Base-by-base conservation (phyloP, 768 basidiomycete genomes). In the Suillus variegatus region DNA sequence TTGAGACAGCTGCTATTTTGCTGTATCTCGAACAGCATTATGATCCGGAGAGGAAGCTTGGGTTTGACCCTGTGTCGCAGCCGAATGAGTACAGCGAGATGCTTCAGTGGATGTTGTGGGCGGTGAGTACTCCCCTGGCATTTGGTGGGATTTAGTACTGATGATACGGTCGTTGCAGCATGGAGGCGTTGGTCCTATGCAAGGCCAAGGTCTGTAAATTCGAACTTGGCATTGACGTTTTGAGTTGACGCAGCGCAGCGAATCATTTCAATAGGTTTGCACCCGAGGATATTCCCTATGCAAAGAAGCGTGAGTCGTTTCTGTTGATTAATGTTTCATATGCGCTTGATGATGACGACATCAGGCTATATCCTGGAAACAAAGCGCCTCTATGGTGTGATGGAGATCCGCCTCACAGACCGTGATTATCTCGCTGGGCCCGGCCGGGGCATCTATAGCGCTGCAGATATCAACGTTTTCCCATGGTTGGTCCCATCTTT, bases 101-200 rank as follows among this genome's bases (percentile, higher is more conserved):
- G 62, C 55, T 82, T 60, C 81, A 81, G 69, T 85, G 82, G 84
- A 79, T 85, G 43, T 80, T 84, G 67, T 85, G 82, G 72, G 77
- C 78, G 52, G 72, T 51, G 66, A 72, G 47, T 61, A 4, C 14
- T 12, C 41, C 16, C 1, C 2, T 10, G 28, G n/a, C 3, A 2
- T 4, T 35, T 57, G 52, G 14, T 22, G n/a, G 36, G 52, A 40
- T 49, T 1, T n/a, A 9, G 32, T 47, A n/a, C 4, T 28, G 25
- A 43, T 43, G 12, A 20, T 1, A 3, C 6, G 18, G 47, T 40
- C 32, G 20, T 32, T 44, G 10, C 62, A 73, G 74, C 73, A 76
- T 65, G 75, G 75, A 2, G 76, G 75, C 36, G 64, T 74, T 28
- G 78, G 79, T 46, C 79, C 79, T 9, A 82, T 79, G 78, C 80